Evolutionary conservation across 805 yeast genomes (phyloP), one percentile per base, ranked within the genome.

Genomic region (Torulaspora delbrueckii): DNA sequence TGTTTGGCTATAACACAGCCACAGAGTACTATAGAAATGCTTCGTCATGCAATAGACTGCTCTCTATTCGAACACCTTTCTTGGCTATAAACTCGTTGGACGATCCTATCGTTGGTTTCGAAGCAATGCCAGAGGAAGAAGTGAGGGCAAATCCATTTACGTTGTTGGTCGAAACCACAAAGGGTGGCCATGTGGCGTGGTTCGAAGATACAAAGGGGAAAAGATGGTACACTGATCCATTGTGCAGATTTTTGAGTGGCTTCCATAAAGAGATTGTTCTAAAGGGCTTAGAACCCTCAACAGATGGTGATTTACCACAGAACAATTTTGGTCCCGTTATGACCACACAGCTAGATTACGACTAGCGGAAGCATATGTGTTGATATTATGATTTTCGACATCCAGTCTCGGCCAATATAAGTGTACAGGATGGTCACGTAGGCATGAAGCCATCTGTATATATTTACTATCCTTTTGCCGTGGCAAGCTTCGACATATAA

Each of bases 141-240:
- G 72, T 77, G 16, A 51, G 57, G 32, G 52, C 59, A 25, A 85
- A 85, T 57, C 93, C 95, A 1, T 78, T 75, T 58, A 65, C 79
- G 27, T 66, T 76, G 36, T 53, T 82, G 56, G 70, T 81, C 4
- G 75, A 79, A 47, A 82, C 90, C 5, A 72, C 75, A 34, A 70
- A 76, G 42, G 96, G 96, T 5, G 95, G 95, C 1, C 96, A 86
- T 64, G 72, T 86, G 43, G 93, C 86, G n/a, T 86, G 84, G 83
- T 86, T 79, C 50, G 47, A 48, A 30, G 71, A 75, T 52, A 65
- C 71, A 39, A 67, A 73, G 22, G 84, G 84, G 22, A 70, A 71
- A 34, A 76, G 88, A 55, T 87, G 95, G 95, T 78, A 74, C 53
- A 65, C 77, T 3, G 67, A 69, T 6, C 83, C 82, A 22, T 48